Base-by-base conservation (phyloP, 805 yeast species). In the Wickerhamomyces subpelliculosus region DNA sequence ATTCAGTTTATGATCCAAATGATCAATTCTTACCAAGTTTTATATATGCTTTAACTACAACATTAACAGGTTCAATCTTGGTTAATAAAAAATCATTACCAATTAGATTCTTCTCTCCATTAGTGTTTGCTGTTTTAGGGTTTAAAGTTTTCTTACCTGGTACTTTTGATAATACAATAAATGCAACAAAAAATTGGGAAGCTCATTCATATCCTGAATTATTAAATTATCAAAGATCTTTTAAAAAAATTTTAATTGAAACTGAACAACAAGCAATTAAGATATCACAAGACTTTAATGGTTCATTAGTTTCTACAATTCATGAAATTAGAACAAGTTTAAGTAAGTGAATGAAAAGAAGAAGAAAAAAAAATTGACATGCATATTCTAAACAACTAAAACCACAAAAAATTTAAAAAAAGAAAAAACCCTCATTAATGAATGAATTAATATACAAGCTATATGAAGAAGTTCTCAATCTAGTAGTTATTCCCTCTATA, bases 41-140 rank as follows among this genome's bases (percentile, higher is more conserved):
- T 29, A 67, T 78, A 35, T 72, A 73, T 48, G 72, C 78, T 6
- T 57, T 79, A 28, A 76, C 84, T 1, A 64, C 71, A 6, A 58
- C 79, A 4, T 68, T 80, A 43, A 50, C 75, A 2, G 82, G 83
- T 11, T 75, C 83, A 3, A 72, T 80, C 39, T 43, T 74, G 25
- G 73, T 66, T 13, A 65, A 67, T 40, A 70, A 64, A 44, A 65
- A 73, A 46, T 49, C 70, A 1, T 54, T 76, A 9, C 74, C 75
- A 1, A 27, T 70, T 6, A 65, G 85, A 45, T 72, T 76, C 43
- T 25, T 70, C 4, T 58, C 75, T 4, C 84, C 85, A 2, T 36
- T 72, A 13, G 35, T 65, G 0, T 67, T 76, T 45, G 83, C 80
- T 24, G 54, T 65, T 13, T 62, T 63, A 14, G 62, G 68, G 6